A percentile compares a stretch with the other conserved stretches of the same genome.
Conservation (phyloP, 352 stramenopile genomes). For the Globisporangium orthogonon region DNA sequence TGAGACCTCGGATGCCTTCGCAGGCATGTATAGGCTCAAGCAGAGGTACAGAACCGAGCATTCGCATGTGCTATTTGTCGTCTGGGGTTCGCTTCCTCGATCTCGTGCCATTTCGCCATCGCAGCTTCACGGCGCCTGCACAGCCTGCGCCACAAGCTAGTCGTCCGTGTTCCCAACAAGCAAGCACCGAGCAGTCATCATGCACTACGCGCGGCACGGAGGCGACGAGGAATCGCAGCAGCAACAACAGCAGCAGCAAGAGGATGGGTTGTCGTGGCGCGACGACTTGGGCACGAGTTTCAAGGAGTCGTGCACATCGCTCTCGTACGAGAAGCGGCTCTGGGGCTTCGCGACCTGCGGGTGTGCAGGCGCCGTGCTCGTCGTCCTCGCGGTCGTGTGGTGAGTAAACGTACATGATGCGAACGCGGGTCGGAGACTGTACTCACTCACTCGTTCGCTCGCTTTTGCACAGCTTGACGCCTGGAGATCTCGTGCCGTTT, state of each 20-base stretch:
- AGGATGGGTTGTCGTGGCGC: constrained; percentile 2
- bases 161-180: too few relatives aligned
- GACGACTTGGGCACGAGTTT: constrained; percentile 6
- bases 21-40: too few relatives aligned
- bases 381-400: constrained; percentile 8
- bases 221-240: constrained; percentile 5
- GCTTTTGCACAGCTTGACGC: constrained; percentile 7
- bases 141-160: too few relatives aligned
- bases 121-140: too few relatives aligned
- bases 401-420: not conserved
- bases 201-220: constrained; percentile 11
- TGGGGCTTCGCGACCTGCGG: constrained; percentile 2
- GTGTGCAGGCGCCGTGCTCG: not conserved
- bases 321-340: constrained; percentile 4
- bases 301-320: constrained; percentile 9
- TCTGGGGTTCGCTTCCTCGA: too few relatives aligned
- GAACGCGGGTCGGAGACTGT: not conserved
- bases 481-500: constrained; percentile 22
- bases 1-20: too few relatives aligned
- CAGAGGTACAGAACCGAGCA: too few relatives aligned
- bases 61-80: too few relatives aligned
- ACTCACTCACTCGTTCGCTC: not conserved
- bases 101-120: too few relatives aligned
- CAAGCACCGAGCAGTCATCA: not conserved
- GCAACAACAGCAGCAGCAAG: not conserved